Evolutionary conservation across 2,329 filamentous ascomycete species (phyloP).

Genomic region (Raffaelea deltoideospora): DNA sequence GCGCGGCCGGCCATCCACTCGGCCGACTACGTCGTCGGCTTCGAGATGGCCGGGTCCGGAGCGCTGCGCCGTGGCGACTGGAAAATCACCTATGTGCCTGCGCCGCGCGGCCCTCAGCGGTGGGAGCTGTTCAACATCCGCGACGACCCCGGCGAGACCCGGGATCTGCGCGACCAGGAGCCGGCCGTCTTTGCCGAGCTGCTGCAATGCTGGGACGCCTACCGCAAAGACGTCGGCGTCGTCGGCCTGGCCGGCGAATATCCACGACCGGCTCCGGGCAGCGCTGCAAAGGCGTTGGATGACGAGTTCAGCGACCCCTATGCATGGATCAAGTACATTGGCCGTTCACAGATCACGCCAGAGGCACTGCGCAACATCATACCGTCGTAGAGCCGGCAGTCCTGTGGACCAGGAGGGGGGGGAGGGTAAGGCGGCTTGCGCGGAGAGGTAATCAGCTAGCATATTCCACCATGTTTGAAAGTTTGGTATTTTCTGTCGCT

Average conservation of each 20-base stretch:
- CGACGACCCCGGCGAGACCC: constrained; percentile 17
- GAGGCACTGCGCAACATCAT: no score
- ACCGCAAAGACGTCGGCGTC: constrained; percentile 33
- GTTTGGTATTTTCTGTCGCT: no score
- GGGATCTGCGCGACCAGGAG: constrained; percentile 14
- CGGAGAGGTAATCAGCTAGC: no score
- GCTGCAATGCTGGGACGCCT: constrained; percentile 18
- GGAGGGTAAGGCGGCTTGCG: no score
- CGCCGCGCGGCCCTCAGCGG: constrained; percentile 13
- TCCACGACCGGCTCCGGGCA: background rate
- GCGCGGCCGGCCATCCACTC: constrained; percentile 1
- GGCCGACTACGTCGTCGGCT: constrained; percentile 13
- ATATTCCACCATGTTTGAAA: no score
- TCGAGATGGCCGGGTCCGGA: constrained; percentile 19
- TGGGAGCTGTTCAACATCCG: constrained; percentile 20
- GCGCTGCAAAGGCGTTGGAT: background rate
- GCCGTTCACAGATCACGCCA: no score
- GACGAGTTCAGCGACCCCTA: constrained; percentile 1
- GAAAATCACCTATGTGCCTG: constrained; percentile 15
- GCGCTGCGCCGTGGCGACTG: constrained; percentile 20
- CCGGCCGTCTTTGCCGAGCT: constrained; percentile 15
- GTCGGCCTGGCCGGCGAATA: constrained; percentile 26
- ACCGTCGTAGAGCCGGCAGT: no score
- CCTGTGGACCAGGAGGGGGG: no score
- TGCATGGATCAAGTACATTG: constrained; percentile 1